Evolutionary conservation across 2,329 filamentous ascomycete species (phyloP).

Genomic region (Monilinia fructigena): DNA sequence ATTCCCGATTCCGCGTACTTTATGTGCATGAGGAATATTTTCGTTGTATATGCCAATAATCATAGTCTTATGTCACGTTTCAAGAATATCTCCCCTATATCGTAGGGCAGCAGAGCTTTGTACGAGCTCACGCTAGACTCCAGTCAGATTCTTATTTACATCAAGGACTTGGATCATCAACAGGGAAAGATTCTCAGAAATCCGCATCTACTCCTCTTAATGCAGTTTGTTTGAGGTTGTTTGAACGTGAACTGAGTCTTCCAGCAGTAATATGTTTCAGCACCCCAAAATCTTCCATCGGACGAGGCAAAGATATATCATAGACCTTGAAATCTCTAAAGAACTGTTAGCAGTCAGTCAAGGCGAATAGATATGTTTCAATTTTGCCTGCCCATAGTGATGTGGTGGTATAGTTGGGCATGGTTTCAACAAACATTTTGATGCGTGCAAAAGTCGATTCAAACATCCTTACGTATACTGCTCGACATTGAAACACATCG

Average conservation of each 20-base stretch:
- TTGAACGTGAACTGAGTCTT: background rate
- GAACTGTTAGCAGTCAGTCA: too few relatives aligned
- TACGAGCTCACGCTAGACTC: too few relatives aligned
- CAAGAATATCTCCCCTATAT: background rate
- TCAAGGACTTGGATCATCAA: too few relatives aligned
- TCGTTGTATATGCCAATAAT: constrained; percentile 5
- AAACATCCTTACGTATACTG: background rate
- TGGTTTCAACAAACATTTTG: background rate
- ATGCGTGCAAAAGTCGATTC: background rate
- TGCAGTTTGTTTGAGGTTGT: background rate
- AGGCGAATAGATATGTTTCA: too few relatives aligned
- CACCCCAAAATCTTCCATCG: background rate
- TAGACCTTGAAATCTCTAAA: background rate
- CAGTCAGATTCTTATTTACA: background rate
- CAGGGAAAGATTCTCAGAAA: background rate
- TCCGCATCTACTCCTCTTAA: background rate
- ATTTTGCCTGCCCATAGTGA: too few relatives aligned
- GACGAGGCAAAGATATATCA: background rate
- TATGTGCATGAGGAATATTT: background rate
- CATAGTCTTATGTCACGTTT: background rate
- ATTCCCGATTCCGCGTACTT: constrained; percentile 3
- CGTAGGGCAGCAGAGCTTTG: background rate
- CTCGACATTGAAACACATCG: background rate
- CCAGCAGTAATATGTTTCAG: background rate
- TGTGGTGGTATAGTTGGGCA: background rate